phyloP scores from a whole-genome alignment of 2,329 filamentous ascomycete genomes.

The Colletotrichum sp. region DNA sequence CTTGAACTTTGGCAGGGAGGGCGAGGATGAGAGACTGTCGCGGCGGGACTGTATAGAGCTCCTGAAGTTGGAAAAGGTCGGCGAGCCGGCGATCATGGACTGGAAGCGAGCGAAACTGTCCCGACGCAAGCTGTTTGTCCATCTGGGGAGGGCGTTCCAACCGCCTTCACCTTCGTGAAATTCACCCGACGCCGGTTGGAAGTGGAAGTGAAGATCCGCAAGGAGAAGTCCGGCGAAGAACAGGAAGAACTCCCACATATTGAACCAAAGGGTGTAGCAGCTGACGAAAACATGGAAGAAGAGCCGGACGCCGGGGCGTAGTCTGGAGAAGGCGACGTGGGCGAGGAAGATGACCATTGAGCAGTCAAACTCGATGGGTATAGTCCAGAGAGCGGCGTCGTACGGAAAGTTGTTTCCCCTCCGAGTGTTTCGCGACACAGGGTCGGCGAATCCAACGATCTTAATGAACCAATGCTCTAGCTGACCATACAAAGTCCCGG shows the following conservation, averaged over 20 bases:
- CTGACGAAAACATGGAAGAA: slow-evolving; percentile 42
- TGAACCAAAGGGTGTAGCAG: slow-evolving; percentile 39
- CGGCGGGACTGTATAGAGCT: neutral
- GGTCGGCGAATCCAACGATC: slow-evolving; percentile 53
- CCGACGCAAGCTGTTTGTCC: neutral
- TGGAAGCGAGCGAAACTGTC: neutral
- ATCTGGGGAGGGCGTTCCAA: neutral
- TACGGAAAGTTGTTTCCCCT: slow-evolving; percentile 36
- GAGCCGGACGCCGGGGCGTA: slow-evolving; percentile 48
- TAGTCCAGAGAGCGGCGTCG: slow-evolving; percentile 67
- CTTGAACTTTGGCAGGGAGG: neutral
- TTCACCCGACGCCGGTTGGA: slow-evolving; percentile 29
- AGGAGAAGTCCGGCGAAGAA: slow-evolving; percentile 1
- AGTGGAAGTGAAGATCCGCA: slow-evolving; percentile 20
- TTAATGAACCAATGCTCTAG: slow-evolving; percentile 49
- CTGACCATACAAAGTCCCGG: slow-evolving; percentile 40
- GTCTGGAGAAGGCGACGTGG: slow-evolving; percentile 52
- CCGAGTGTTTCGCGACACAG: slow-evolving; percentile 50
- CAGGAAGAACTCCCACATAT: slow-evolving; percentile 11
- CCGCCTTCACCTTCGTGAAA: neutral
- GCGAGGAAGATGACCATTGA: slow-evolving; percentile 62
- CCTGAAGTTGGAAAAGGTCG: neutral
- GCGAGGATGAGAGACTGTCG: neutral
- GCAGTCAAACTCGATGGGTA: slow-evolving; percentile 64
- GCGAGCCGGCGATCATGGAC: neutral